A percentile compares a stretch with the other conserved stretches of the same genome.
phyloP scores from a whole-genome alignment of 2,329 filamentous ascomycete genomes.

The Fonsecaea monophora region DNA sequence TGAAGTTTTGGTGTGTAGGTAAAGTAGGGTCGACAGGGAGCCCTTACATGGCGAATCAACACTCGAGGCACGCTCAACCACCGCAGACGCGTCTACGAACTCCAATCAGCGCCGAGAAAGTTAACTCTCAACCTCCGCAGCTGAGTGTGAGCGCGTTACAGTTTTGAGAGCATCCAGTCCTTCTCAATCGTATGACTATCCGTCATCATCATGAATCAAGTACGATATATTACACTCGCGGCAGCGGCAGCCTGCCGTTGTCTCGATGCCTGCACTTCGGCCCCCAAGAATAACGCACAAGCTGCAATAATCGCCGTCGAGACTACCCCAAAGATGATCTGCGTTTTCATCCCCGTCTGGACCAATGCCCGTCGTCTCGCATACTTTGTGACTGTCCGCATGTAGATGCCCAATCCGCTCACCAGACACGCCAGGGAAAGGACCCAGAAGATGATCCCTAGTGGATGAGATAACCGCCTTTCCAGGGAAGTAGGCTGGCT shows the following conservation, averaged over 20 bases:
- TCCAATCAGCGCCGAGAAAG: conserved; percentile 15
- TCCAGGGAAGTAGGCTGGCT: conserved; percentile 73
- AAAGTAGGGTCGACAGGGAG: conserved; percentile 11
- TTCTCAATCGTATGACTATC: neutral
- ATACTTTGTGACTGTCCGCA: conserved; percentile 82
- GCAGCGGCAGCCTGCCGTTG: neutral
- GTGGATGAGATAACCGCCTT: conserved; percentile 76
- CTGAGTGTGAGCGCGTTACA: neutral
- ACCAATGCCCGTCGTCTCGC: conserved; percentile 80
- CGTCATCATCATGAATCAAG: neutral
- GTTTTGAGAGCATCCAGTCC: neutral
- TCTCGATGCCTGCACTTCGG: conserved; percentile 42
- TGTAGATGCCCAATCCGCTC: conserved; percentile 84
- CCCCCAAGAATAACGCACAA: conserved; percentile 54
- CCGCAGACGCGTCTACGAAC: conserved; percentile 15
- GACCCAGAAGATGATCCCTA: conserved; percentile 87
- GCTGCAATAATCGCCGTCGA: conserved; percentile 53
- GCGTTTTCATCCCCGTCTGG: conserved; percentile 92
- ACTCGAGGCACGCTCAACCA: conserved; percentile 13
- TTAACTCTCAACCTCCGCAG: neutral
- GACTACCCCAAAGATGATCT: conserved; percentile 67
- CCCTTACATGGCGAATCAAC: conserved; percentile 18
- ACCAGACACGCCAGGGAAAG: conserved; percentile 77
- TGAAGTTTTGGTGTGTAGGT: conserved; percentile 19
- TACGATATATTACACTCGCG: conserved; percentile 2